Conservation (phyloP, 2,329 filamentous ascomycete genomes). For the Botrytis galanthina region DNA sequence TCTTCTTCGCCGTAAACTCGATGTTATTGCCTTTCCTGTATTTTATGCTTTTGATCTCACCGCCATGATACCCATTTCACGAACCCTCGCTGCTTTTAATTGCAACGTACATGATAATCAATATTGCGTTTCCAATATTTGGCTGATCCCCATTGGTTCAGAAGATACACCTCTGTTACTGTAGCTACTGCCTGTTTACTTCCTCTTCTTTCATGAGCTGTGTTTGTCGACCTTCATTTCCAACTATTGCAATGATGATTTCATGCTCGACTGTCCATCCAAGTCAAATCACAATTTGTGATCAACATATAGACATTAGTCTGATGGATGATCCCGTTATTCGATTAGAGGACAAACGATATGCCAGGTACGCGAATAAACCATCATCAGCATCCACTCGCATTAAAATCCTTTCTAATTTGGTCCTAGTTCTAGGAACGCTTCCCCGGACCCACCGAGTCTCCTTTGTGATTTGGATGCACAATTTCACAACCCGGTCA, state of each 20-base stretch:
- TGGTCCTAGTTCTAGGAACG: conserved; percentile 16
- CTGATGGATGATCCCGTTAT: neutral
- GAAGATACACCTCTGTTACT: neutral
- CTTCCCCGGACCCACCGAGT: conserved; percentile 20
- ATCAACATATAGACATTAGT: conserved; percentile 4
- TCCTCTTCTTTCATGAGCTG: neutral
- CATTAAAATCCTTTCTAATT: neutral
- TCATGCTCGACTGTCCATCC: neutral
- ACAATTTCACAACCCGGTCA: conserved; percentile 13
- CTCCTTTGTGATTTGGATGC: conserved; percentile 13
- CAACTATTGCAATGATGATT: neutral
- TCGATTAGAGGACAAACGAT: conserved; percentile 16
- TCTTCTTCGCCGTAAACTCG: neutral
- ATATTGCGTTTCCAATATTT: conserved; percentile 14
- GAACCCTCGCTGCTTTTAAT: conserved; percentile 19
- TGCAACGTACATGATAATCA: conserved; percentile 13
- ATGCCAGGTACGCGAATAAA: conserved; percentile 20
- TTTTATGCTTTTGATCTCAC: conserved; percentile 13
- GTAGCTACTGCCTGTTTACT: neutral
- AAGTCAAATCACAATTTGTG: neutral
- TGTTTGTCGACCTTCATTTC: neutral
- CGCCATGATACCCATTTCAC: conserved; percentile 1
- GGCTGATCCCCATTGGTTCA: conserved; percentile 11
- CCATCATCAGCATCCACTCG: conserved; percentile 6
- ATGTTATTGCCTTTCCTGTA: conserved; percentile 1